Conservation (phyloP, 2,329 filamentous ascomycete genomes). For the Aspergillus tanneri region DNA sequence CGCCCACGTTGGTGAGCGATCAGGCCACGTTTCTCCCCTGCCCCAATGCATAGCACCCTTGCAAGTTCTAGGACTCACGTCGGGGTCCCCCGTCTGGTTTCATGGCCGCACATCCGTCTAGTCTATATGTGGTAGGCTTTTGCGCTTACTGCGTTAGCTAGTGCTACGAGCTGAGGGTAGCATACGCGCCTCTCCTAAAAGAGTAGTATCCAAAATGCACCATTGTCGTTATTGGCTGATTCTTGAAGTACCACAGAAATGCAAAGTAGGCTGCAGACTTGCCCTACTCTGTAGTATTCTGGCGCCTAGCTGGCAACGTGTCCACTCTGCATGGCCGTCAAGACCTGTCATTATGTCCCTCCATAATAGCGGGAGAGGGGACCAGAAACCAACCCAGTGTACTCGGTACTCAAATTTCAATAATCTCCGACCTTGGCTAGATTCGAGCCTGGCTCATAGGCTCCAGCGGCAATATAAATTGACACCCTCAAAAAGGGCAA, state of each 20-base stretch:
- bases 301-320: slow-evolving; percentile 4
- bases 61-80: slow-evolving; percentile 1
- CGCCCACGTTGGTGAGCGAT: slow-evolving; percentile 2
- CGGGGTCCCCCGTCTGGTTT: background rate
- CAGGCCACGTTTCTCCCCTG: slow-evolving; percentile 12
- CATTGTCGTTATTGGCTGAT: background rate
- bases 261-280: too few species aligned
- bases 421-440: too few species aligned
- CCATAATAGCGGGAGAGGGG: too few species aligned
- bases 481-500: background rate
- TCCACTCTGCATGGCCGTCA: slow-evolving; percentile 1
- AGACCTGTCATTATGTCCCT: background rate
- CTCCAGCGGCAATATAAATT: background rate
- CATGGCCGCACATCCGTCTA: background rate
- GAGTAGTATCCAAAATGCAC: slow-evolving; percentile 6
- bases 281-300: slow-evolving; percentile 1
- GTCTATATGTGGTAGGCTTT: background rate
- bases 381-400: too few species aligned
- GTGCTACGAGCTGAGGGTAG: background rate
- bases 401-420: too few species aligned
- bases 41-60: slow-evolving; percentile 11
- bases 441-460: background rate
- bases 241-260: slow-evolving; percentile 2
- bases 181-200: slow-evolving; percentile 6
- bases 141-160: background rate